Conservation (phyloP, 306 rosid genomes). For the Elaeagnus macrophylla region DNA sequence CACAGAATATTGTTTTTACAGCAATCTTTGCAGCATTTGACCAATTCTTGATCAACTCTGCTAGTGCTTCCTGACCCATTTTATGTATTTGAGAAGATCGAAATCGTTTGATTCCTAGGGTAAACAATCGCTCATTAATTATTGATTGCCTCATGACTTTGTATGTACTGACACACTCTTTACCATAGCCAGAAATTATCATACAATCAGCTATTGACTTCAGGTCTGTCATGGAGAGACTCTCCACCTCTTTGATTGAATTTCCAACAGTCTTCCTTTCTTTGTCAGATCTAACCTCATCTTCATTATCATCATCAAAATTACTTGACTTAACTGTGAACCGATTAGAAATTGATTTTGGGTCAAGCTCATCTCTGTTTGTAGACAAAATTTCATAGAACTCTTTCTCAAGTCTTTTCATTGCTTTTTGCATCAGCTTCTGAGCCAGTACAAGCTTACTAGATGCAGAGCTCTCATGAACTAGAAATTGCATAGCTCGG, state of each 20-base stretch:
- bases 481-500: conserved; percentile 28
- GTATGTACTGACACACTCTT: conserved; percentile 38
- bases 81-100: conserved; percentile 29
- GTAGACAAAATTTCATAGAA: conserved; percentile 29
- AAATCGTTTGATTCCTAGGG: conserved; percentile 30
- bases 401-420: conserved; percentile 43
- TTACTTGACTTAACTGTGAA: conserved; percentile 19
- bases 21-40: conserved; percentile 24
- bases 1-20: conserved; percentile 31
- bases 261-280: conserved; percentile 15
- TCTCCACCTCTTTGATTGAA: conserved; percentile 18
- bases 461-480: conserved; percentile 15
- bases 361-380: conserved; percentile 29
- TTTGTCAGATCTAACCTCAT: conserved; percentile 11
- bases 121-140: conserved; percentile 36
- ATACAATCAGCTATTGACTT: conserved; percentile 51
- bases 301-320: conserved; percentile 18
- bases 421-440: conserved; percentile 39
- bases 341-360: conserved; percentile 29
- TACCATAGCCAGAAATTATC: conserved; percentile 45
- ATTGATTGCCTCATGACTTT: conserved; percentile 30
- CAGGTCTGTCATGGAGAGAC: conserved; percentile 31
- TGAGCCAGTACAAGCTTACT: conserved; percentile 35
- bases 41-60: conserved; percentile 28
- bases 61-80: conserved; percentile 26